Conservation (phyloP, 2,329 filamentous ascomycete genomes). For the Calonectria multiphialidica region DNA sequence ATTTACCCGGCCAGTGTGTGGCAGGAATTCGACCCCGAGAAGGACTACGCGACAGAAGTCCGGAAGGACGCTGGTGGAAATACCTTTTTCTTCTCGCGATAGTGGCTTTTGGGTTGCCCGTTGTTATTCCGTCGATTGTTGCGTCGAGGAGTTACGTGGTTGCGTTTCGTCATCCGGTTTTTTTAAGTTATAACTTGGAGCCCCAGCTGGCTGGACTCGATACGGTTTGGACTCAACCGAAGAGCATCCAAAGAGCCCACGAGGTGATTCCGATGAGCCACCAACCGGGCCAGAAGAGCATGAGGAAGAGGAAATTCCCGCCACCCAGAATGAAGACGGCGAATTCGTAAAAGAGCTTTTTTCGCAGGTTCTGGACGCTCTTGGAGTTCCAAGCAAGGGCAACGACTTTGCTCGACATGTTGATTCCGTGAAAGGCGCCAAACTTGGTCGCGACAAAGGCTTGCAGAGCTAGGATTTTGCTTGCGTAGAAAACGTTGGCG, state of each 20-base stretch:
- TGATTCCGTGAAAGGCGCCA: slow-evolving; percentile 44
- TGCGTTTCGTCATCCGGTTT: slow-evolving; percentile 15
- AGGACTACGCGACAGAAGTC: slow-evolving; percentile 83
- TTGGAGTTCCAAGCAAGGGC: slow-evolving; percentile 54
- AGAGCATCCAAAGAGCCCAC: slow-evolving; percentile 49
- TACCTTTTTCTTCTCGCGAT: slow-evolving; percentile 84
- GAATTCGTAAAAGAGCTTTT: slow-evolving; percentile 65
- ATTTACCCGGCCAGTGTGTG: slow-evolving; percentile 97
- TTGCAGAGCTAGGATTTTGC: slow-evolving; percentile 41
- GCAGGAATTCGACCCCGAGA: slow-evolving; percentile 93
- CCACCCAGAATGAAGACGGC: slow-evolving; percentile 63
- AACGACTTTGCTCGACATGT: slow-evolving; percentile 44
- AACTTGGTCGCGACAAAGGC: slow-evolving; percentile 45
- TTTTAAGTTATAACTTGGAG: slow-evolving; percentile 19
- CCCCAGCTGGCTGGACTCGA: slow-evolving; percentile 11
- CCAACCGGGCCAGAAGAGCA: slow-evolving; percentile 72
- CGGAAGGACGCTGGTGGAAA: slow-evolving; percentile 91
- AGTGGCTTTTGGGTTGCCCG: slow-evolving; percentile 32
- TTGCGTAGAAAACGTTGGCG: slow-evolving; percentile 37
- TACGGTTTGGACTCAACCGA: slow-evolving; percentile 45
- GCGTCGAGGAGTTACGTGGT: slow-evolving; percentile 2
- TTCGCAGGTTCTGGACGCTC: slow-evolving; percentile 52
- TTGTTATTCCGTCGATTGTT: slow-evolving; percentile 11
- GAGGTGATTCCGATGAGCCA: slow-evolving; percentile 55
- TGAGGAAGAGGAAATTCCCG: slow-evolving; percentile 60